Conservation (phyloP, 2,329 filamentous ascomycete genomes). For the Trichophaea hybrida region DNA sequence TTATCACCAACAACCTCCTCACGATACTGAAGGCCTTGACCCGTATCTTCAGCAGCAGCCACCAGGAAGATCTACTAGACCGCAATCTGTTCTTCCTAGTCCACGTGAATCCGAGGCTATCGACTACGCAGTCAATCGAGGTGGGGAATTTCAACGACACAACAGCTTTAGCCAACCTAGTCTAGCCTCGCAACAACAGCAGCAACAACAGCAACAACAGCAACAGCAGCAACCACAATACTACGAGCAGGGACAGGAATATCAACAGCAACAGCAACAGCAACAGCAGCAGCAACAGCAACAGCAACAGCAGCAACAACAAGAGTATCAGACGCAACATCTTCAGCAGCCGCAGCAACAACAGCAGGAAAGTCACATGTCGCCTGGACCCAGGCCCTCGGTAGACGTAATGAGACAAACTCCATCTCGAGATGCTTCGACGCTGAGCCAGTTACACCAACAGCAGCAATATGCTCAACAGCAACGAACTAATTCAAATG, state of each 20-base stretch:
- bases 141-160: constrained; percentile 6
- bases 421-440: constrained; percentile 1
- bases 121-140: constrained; percentile 6
- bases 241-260: constrained; percentile 20
- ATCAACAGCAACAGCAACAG: constrained; percentile 11
- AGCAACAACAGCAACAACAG: constrained; percentile 13
- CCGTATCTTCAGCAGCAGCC: constrained; percentile 16
- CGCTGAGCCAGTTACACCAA: constrained; percentile 16
- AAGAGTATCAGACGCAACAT: constrained; percentile 12
- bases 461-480: constrained; percentile 14
- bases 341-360: constrained; percentile 15
- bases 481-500: constrained; percentile 13
- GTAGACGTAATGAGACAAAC: constrained; percentile 3
- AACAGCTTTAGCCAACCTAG: constrained; percentile 5
- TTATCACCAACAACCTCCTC: not conserved
- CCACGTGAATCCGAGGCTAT: constrained; percentile 17
- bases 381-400: not conserved
- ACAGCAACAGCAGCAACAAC: constrained; percentile 26
- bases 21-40: constrained; percentile 6
- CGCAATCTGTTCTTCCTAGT: constrained; percentile 22
- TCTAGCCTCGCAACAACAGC: constrained; percentile 1
- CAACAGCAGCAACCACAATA: constrained; percentile 23
- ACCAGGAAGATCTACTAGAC: constrained; percentile 7
- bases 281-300: constrained; percentile 25
- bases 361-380: not conserved